These are phyloP conservation scores for Nelumbo lutea DNA, from an alignment of 164 flowering plant species.

Conservation along the genomic window DNA sequence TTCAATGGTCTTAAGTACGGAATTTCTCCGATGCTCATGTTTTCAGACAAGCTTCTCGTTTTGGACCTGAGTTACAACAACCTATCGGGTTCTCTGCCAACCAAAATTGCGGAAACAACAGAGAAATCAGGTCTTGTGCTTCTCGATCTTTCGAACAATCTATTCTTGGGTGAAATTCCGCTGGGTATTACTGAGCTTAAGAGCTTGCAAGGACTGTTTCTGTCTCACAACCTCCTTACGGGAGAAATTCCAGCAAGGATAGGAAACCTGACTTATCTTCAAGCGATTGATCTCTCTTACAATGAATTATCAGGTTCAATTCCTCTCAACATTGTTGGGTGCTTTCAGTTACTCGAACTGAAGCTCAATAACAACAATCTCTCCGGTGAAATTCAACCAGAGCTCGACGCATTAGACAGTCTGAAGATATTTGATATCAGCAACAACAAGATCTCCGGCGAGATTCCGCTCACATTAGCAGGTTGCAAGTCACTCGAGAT, in stretches of 20 bases:
- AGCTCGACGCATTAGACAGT: conserved; percentile 85
- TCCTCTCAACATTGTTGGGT: conserved; percentile 81
- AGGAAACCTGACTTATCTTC: conserved; percentile 86
- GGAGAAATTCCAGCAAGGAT: conserved; percentile 82
- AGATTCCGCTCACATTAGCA: conserved; percentile 84
- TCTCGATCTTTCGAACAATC: conserved; percentile 77
- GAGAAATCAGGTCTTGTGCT: conserved; percentile 74
- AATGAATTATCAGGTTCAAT: conserved; percentile 72
- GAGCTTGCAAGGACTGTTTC: conserved; percentile 77
- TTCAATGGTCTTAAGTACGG: conserved; percentile 45
- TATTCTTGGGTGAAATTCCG: conserved; percentile 71
- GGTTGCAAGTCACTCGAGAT: conserved; percentile 89
- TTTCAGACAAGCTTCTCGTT: conserved; percentile 57
- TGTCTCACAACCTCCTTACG: conserved; percentile 64
- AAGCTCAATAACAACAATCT: conserved; percentile 72
- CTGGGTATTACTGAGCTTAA: conserved; percentile 62
- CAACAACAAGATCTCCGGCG: conserved; percentile 74
- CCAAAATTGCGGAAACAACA: conserved; percentile 42
- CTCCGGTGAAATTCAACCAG: conserved; percentile 81
- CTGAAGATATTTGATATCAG: conserved; percentile 76
- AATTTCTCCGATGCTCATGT: conserved; percentile 66
- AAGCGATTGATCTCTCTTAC: conserved; percentile 81
- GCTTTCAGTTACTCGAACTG: conserved; percentile 82
- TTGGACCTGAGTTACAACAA: conserved; percentile 78
- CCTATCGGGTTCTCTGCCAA: conserved; percentile 69